Conservation (phyloP, 2,329 filamentous ascomycete genomes). For the Diaporthe citrichinensis region DNA sequence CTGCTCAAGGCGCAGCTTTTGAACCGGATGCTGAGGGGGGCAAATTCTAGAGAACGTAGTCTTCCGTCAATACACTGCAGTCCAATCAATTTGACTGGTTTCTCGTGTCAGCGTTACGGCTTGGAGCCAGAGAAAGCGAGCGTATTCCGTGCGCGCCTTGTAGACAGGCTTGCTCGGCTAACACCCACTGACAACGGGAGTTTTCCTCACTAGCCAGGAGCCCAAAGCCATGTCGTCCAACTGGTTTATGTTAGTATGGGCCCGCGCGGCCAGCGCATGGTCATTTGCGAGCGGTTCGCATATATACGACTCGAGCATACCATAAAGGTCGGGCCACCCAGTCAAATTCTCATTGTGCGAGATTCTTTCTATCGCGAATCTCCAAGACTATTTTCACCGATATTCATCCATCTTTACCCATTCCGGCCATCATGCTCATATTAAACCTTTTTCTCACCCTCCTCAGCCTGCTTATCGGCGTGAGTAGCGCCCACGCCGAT, state of each 20-base stretch:
- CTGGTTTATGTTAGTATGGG: not conserved
- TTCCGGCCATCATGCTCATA: not conserved
- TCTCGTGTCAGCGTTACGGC: not conserved
- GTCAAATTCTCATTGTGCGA: not conserved
- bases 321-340: not conserved
- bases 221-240: not conserved
- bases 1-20: not conserved
- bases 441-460: not conserved
- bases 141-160: not conserved
- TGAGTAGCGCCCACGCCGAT: slow-evolving; percentile 47
- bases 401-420: not conserved
- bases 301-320: too few relatives aligned
- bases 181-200: not conserved
- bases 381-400: not conserved
- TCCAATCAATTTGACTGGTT: not conserved
- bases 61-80: not conserved
- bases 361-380: not conserved
- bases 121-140: not conserved
- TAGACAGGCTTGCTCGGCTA: not conserved
- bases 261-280: not conserved
- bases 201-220: not conserved
- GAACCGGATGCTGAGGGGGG: not conserved
- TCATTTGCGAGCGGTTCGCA: not conserved
- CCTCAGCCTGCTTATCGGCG: slow-evolving; percentile 40
- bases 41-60: too few relatives aligned